Evolutionary conservation across 1,139 yeast species (phyloP), one percentile per base, ranked within the genome.

Genomic region (Hansenula lynferdii): DNA sequence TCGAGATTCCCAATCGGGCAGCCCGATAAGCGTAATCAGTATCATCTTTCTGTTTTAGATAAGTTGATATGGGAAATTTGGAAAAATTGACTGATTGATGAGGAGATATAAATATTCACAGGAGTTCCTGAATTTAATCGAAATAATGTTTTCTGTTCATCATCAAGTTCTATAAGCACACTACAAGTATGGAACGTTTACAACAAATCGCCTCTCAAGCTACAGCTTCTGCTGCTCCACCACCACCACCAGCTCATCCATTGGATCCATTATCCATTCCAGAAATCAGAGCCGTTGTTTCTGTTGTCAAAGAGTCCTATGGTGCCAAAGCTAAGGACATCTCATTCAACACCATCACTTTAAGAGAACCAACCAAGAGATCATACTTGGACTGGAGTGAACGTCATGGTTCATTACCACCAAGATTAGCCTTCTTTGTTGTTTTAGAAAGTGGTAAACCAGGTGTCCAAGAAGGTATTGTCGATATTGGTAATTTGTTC

Each of bases 401-500:
- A 45, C 57, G 67, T 35, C 67, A 65, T 37, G 81, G 81, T n/a
- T 72, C 83, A 10, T 45, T 65, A 26, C 86, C 87, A 25, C 80
- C 83, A 39, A 70, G 92, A 59, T 64, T 79, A 49, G 87, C 83
- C 11, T 79, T 75, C 54, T 80, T 71, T 47, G 85, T 83, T 38
- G 67, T 79, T 38, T 67, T 84, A 42, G 82, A 80, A 58, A 58
- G 69, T 18, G 85, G 77, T 34, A 70, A 68, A 40, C 59, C 70
- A 34, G 89, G 86, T 47, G 69, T 82, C 38, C 77, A 75, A 51
- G 92, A 84, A 57, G 90, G 87, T 59, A 64, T 75, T 33, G 81
- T 80, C 46, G 84, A 80, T 54, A 58, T 84, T 38, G 64, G 67
- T 26, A 61, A 72, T 34, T 64, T 67, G 48, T 60, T 62, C 34